Evolutionary conservation across 768 basidiomycete genomes (phyloP), one percentile per base, ranked within the genome.

Genomic region (Tulasnella sp.): DNA sequence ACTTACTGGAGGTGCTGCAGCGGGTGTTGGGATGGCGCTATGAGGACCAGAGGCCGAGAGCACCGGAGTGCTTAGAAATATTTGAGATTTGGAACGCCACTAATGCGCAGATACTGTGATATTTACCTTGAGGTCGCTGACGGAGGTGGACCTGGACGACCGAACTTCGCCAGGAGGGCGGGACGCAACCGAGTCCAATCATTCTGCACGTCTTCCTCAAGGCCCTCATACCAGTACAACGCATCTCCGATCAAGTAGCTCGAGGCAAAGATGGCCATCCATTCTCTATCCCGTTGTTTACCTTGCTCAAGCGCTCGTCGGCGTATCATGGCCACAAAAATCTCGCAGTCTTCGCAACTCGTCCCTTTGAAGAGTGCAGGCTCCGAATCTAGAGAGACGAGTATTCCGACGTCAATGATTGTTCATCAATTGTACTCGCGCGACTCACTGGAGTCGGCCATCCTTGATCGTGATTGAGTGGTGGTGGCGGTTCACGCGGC

Each of bases 121-220:
- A 14, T n/a, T 60, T n/a, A 60, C 58, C 9, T 60, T 7, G n/a
- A 8, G 4, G 31, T 9, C 8, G n/a, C 58, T 7, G 58, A 1
- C 8, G 58, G 8, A 28, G 58, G 58, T 8, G 58, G 31, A n/a
- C 58, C 6, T 7, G n/a, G 9, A 8, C 58, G 46, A 14, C 46
- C 42, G 24, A 76, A 76, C 42, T n/a, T 46, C 22, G 42, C 42
- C 7, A 76, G 42, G 4, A 76, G 42, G 1, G 75, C 75, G 14
- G 40, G 42, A 42, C 75, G 37, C 42, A 76, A 50, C 37, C 31
- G 75, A 42, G 24, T 24, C 75, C 75, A 76, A 42, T 75, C 75
- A 28, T 28, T 28, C 22, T 48, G 41, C 6, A 75, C 41, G 11
- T 42, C 18, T 16, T 41, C 34, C 0, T 75, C 75, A 20, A 75